Evolutionary conservation across 768 basidiomycete species (phyloP), one percentile per base, ranked within the genome.

Genomic region (Podaxis sp.): DNA sequence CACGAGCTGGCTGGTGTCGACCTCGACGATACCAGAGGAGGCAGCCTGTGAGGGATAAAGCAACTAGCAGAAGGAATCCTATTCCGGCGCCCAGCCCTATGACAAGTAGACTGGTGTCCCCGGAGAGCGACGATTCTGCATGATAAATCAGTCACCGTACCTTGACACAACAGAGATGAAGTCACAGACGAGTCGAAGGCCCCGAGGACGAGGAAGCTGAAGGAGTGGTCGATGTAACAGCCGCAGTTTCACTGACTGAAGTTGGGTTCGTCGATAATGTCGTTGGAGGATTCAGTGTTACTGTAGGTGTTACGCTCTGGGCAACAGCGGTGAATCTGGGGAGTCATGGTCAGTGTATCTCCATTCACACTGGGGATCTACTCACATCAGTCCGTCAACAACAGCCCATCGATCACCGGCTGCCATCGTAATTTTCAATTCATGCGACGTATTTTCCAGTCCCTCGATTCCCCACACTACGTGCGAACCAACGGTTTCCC

Each of bases 361-460:
- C 16, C 25, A 52, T 25, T 37, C 16, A 18, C 10, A 40, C n/a
- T 44, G 35, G n/a, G 14, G 4, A 35, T 48, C 7, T 25, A 69
- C 73, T 63, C 61, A 77, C 78, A 76, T 71, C 18, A 79, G 55
- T 7, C 70, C 72, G 64, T 79, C 78, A 5, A 79, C 72, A 11
- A 78, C 64, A 18, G 67, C 74, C 57, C 67, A 78, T 18, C 69
- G 64, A 59, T 76, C 69, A 5, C 72, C 73, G 1, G 61, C 57
- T 9, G 72, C 74, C 16, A 76, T 72, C 2, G 73, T 75, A 35
- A 79, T 70, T 23, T 67, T 63, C 28, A 79, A 66, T 3, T 66
- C 74, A 64, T 79, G 78, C 35, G 63, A 60, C 11, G 66, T 67
- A 48, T 78, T 71, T n/a, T 62, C 59, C 48, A 79, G 64, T 1